Evolutionary conservation across 192 early-diverging fungal genomes (phyloP), one percentile per base, ranked within the genome.

Genomic region (Backusella circina): DNA sequence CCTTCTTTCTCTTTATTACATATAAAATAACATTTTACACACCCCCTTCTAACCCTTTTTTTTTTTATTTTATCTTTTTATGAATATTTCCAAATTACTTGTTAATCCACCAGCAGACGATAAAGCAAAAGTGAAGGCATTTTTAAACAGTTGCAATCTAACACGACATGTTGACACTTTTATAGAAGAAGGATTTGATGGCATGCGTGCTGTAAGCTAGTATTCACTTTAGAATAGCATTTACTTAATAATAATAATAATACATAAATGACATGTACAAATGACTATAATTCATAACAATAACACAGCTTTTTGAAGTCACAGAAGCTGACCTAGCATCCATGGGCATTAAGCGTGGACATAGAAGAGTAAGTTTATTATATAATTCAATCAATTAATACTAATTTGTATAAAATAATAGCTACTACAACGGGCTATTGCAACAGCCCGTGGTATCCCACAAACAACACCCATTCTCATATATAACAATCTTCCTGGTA

Each of bases 141-240:
- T 80, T 31, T 50, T 72, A 12, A 23, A 10, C 2, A 71, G 68
- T 30, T 81, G 73, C 71, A 73, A 76, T 65, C 47, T 84, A 30
- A n/a, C 37, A 16, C 77, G 77, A 35, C 81, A 84, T 73, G 74
- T 38, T 54, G 75, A 84, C 31, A 50, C 47, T 15, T 77, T 84
- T 36, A 72, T 81, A n/a, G 61, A 70, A 5, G 83, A 84, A 74
- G 83, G 83, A 1, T 84, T 84, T 47, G 83, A 81, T 47, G 65
- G 75, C 3, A 32, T 84, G n/a, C 44, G 75, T 67, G 80, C 82
- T 16, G 82, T 84, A 75, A 61, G 73, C 54, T 75, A 3, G 2
- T n/a, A n/a, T n/a, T n/a, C n/a, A n/a, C n/a, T n/a, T n/a, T 12
- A n/a, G 38, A 30, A 70, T 30, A 38, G 47, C 15, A 16, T 67